These are phyloP conservation scores for Rhodotorula graminis DNA, from an alignment of 768 basidiomycete genomes.

Conservation along the genomic window DNA sequence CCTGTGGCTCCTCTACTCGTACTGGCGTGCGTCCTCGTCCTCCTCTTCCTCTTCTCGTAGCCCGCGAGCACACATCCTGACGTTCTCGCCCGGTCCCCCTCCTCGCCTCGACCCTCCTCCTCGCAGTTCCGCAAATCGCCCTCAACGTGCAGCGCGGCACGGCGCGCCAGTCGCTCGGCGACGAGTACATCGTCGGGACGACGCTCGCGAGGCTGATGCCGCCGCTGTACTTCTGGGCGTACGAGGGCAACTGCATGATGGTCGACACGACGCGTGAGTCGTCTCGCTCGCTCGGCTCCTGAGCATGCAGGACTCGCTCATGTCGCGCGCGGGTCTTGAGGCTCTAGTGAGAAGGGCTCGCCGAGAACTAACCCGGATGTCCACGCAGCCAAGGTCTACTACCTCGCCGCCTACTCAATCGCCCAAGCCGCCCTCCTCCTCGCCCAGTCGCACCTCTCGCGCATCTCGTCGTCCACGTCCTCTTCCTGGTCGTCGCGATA, in stretches of 20 bases:
- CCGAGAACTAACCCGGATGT: too few species aligned
- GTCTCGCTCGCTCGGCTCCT: not conserved
- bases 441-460: conserved; percentile 27
- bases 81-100: too few species aligned
- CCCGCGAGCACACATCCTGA: too few species aligned
- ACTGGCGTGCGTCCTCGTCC: conserved; percentile 34
- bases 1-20: conserved; percentile 32
- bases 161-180: conserved; percentile 33
- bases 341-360: too few species aligned
- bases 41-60: too few species aligned
- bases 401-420: conserved; percentile 36
- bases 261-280: conserved; percentile 36
- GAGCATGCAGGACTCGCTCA: too few species aligned
- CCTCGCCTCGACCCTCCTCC: not conserved
- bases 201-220: conserved; percentile 38
- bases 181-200: conserved; percentile 39
- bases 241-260: conserved; percentile 39
- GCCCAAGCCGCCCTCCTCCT: conserved; percentile 35
- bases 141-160: conserved; percentile 40
- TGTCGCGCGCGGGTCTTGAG: too few species aligned
- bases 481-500: conserved; percentile 2
- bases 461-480: conserved; percentile 5
- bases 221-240: conserved; percentile 42
- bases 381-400: conserved; percentile 35
- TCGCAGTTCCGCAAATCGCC: conserved; percentile 41